A percentile compares a stretch with the other conserved stretches of the same genome.
These are phyloP conservation scores for Epipyxis sp. DNA, from an alignment of 108 stramenopile species.

Conservation along the genomic window DNA sequence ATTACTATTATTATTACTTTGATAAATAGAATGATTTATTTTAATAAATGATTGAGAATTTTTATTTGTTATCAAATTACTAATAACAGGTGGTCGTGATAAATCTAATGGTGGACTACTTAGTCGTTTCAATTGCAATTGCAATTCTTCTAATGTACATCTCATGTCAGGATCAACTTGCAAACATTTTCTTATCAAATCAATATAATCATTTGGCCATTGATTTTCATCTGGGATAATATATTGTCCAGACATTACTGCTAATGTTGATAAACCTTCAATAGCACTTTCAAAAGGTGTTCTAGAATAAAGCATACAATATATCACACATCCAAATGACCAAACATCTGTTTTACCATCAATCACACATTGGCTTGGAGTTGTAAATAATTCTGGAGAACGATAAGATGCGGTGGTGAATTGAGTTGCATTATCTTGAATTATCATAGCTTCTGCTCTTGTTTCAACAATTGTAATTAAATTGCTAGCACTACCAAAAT, in stretches of 20 bases:
- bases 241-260: constrained; percentile 17
- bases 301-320: constrained; percentile 65
- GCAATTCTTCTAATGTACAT: not conserved
- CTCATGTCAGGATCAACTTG: not conserved
- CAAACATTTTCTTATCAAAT: not conserved
- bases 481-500: constrained; percentile 16
- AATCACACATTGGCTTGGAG: constrained; percentile 75
- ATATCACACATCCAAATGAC: constrained; percentile 87
- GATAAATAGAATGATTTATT: not conserved
- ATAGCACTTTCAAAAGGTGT: constrained; percentile 28
- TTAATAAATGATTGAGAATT: not conserved
- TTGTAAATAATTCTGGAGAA: constrained; percentile 89
- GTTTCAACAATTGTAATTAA: not conserved
- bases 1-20: not conserved
- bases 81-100: not conserved
- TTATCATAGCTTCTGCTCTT: not conserved
- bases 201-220: constrained; percentile 10
- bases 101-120: constrained; percentile 5
- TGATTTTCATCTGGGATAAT: not conserved
- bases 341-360: constrained; percentile 81
- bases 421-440: constrained; percentile 15
- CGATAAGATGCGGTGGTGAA: constrained; percentile 88
- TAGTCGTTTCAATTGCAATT: not conserved
- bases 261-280: constrained; percentile 25
- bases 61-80: not conserved